phyloP scores from a whole-genome alignment of 1,139 yeast species.

The Kodamaea sp. region DNA sequence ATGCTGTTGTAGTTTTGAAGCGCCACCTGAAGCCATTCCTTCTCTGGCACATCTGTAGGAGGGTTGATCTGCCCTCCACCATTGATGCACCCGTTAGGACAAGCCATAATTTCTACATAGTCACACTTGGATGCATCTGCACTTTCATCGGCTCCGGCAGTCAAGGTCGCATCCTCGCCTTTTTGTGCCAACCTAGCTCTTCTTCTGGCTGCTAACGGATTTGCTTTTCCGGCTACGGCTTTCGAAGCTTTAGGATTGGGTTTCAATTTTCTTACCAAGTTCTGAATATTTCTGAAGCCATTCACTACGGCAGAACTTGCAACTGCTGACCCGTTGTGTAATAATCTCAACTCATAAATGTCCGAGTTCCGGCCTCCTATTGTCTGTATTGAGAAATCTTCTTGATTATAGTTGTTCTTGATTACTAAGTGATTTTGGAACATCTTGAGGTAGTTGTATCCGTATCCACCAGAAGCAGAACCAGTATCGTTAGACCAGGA shows the following conservation, averaged over 20 bases:
- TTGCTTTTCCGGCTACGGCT: conserved; percentile 20
- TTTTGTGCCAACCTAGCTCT: conserved; percentile 31
- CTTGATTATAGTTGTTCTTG: conserved; percentile 12
- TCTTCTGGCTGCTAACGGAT: conserved; percentile 46
- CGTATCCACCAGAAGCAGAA: conserved; percentile 90
- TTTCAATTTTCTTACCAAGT: conserved; percentile 80
- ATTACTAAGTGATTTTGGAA: conserved; percentile 30
- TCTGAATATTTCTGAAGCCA: conserved; percentile 93
- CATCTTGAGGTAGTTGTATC: conserved; percentile 54
- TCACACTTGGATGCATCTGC: conserved; percentile 73
- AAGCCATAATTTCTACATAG: conserved; percentile 95
- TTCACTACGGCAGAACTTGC: conserved; percentile 79
- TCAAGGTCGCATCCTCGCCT: conserved; percentile 17
- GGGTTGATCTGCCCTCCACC: conserved; percentile 90
- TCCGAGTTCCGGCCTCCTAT: conserved; percentile 75
- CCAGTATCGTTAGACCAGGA: conserved; percentile 80
- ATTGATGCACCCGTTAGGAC: conserved; percentile 96
- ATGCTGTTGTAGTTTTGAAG: conserved; percentile 31
- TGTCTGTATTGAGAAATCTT: conserved; percentile 24
- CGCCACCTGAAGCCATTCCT: conserved; percentile 44
- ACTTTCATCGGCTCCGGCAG: conserved; percentile 22
- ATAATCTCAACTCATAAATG: conserved; percentile 65
- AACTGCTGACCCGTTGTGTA: conserved; percentile 34
- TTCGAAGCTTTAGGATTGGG: conserved; percentile 26
- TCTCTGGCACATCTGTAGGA: conserved; percentile 38